phyloP scores from a whole-genome alignment of 352 stramenopile species.

The Globisporangium heterothallicum region DNA sequence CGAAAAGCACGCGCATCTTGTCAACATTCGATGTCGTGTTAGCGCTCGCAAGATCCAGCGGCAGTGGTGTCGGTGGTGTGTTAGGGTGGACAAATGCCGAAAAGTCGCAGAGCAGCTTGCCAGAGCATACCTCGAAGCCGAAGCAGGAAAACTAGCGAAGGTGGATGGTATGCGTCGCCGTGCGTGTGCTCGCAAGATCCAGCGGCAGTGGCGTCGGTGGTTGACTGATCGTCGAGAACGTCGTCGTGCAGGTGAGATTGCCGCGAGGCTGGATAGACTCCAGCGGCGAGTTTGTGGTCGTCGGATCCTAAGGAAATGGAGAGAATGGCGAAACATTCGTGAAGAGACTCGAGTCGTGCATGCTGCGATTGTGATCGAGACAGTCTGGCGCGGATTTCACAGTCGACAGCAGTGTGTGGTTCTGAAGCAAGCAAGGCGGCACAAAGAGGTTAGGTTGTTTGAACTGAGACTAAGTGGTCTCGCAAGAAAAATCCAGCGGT shows the following conservation, averaged over 20 bases:
- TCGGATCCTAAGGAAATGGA: constrained; percentile 10
- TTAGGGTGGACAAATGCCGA: not conserved
- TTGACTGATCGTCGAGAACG: not conserved
- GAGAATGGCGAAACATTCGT: constrained; percentile 1
- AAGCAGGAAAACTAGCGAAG: not conserved
- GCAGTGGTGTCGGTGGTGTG: constrained; percentile 16
- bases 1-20: constrained; percentile 3
- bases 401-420: constrained; percentile 2
- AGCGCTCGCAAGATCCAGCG: constrained; percentile 18
- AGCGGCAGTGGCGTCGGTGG: constrained; percentile 6
- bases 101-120: constrained; percentile 1
- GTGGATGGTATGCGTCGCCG: not conserved
- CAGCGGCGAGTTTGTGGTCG: constrained; percentile 8
- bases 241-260: not conserved
- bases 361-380: constrained; percentile 11
- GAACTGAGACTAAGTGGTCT: constrained; percentile 7
- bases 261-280: constrained; percentile 7
- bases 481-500: constrained; percentile 15
- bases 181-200: constrained; percentile 4
- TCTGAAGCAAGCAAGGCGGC: not conserved
- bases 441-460: constrained; percentile 3
- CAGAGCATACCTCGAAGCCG: not conserved
- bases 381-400: constrained; percentile 10
- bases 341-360: constrained; percentile 3
- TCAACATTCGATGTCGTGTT: not conserved